Evolutionary conservation across 352 stramenopile genomes (phyloP).

Genomic region (Elongisporangium senticosum): DNA sequence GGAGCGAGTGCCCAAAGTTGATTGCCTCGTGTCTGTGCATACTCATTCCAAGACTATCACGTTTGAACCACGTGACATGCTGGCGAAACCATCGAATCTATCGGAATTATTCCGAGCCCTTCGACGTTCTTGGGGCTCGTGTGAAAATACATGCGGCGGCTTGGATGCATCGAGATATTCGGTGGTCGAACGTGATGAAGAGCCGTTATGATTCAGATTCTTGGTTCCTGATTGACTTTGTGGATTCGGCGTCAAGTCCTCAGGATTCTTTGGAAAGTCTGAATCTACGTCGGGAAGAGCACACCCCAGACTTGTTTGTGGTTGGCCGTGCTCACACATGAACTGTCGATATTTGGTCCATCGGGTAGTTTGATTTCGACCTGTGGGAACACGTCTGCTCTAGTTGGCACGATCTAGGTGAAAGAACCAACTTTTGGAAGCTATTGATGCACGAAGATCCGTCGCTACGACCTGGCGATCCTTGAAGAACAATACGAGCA

Average conservation of each 20-base stretch:
- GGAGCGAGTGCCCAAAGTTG: constrained; percentile 4
- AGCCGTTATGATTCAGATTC: constrained; percentile 1
- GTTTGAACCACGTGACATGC: constrained; percentile 10
- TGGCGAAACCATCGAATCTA: constrained; percentile 6
- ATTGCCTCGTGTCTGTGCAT: constrained; percentile 3
- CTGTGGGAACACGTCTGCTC: not conserved
- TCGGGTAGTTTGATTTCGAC: not conserved
- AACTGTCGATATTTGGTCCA: constrained; percentile 6
- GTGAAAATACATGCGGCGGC: constrained; percentile 6
- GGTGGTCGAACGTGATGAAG: constrained; percentile 9
- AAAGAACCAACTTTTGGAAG: not conserved
- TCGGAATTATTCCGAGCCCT: constrained; percentile 8
- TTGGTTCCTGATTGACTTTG: constrained; percentile 13
- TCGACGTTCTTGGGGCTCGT: constrained; percentile 8
- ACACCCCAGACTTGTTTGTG: constrained; percentile 2
- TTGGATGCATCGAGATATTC: constrained; percentile 13
- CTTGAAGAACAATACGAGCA: no score
- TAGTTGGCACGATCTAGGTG: no score
- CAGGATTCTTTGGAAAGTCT: not conserved
- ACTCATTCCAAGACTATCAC: not conserved
- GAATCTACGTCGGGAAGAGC: constrained; percentile 1
- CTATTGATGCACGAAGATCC: not conserved
- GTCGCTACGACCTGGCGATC: not conserved
- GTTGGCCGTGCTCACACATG: not conserved
- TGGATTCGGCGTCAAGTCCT: constrained; percentile 5